Conservation (phyloP, 2,329 filamentous ascomycete species). For the Laburnicola sp. region DNA sequence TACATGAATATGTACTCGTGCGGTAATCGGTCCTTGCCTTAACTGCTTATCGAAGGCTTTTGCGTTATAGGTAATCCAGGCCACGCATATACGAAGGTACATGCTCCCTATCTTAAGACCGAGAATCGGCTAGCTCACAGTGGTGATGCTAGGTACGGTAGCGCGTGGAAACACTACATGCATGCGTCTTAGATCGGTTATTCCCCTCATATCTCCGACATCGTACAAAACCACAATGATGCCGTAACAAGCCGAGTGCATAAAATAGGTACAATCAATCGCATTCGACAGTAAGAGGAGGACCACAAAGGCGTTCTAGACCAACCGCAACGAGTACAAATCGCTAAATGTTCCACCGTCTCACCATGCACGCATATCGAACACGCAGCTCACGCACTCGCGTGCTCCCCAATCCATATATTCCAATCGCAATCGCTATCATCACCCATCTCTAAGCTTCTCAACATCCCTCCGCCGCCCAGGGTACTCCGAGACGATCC, state of each 20-base stretch:
- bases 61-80: too few species aligned
- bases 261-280: background rate
- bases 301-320: too few species aligned
- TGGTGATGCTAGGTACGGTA: background rate
- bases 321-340: background rate
- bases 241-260: background rate
- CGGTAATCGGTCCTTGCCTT: too few species aligned
- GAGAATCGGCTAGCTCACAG: background rate
- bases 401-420: background rate
- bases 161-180: background rate
- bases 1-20: too few species aligned
- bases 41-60: too few species aligned
- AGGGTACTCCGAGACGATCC: conserved; percentile 64
- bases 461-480: conserved; percentile 36
- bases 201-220: conserved; percentile 8
- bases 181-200: conserved; percentile 10
- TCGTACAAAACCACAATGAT: conserved; percentile 6
- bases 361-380: conserved; percentile 15
- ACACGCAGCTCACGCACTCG: conserved; percentile 12
- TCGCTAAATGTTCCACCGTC: background rate
- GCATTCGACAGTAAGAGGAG: background rate
- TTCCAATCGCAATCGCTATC: background rate
- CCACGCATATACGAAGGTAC: too few species aligned
- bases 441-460: conserved; percentile 16
- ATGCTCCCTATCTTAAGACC: background rate